Percentiles rank a stretch among this genome's conserved stretches.
These are phyloP conservation scores for Populus hybrid DNA, from an alignment of 441 rosid species.

Conservation along the genomic window DNA sequence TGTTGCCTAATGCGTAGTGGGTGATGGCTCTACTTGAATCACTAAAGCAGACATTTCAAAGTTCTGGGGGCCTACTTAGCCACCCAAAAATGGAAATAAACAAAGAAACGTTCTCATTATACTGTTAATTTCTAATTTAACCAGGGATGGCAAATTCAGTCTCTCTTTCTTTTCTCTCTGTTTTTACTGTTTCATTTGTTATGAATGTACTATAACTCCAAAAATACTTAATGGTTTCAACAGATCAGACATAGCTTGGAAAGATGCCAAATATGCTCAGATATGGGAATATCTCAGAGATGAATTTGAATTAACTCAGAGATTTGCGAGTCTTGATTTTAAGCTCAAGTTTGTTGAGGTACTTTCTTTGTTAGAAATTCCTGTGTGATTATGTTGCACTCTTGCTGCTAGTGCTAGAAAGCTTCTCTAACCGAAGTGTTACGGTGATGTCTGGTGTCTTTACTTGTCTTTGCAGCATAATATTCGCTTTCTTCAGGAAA, in stretches of 20 bases:
- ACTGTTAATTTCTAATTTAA: not conserved
- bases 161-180: not conserved
- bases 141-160: not conserved
- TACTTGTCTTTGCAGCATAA: conserved; percentile 36
- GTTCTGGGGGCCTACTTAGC: not conserved
- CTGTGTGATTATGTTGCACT: not conserved
- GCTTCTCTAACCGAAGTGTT: not conserved
- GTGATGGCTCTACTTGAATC: not conserved
- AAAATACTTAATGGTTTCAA: conserved; percentile 16
- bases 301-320: conserved; percentile 87
- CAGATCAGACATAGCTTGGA: conserved; percentile 99
- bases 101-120: not conserved
- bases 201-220: not conserved
- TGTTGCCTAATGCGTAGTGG: not conserved
- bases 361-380: not conserved
- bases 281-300: conserved; percentile 97
- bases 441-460: conserved; percentile 5
- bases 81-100: not conserved
- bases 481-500: conserved; percentile 86
- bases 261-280: conserved; percentile 92
- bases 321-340: conserved; percentile 95
- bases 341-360: conserved; percentile 98
- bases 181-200: not conserved
- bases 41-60: not conserved
- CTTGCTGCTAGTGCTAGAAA: not conserved